A percentile compares a stretch with the other conserved stretches of the same genome.
Conservation (phyloP, 352 stramenopile genomes). For the Pythium chondricola region DNA sequence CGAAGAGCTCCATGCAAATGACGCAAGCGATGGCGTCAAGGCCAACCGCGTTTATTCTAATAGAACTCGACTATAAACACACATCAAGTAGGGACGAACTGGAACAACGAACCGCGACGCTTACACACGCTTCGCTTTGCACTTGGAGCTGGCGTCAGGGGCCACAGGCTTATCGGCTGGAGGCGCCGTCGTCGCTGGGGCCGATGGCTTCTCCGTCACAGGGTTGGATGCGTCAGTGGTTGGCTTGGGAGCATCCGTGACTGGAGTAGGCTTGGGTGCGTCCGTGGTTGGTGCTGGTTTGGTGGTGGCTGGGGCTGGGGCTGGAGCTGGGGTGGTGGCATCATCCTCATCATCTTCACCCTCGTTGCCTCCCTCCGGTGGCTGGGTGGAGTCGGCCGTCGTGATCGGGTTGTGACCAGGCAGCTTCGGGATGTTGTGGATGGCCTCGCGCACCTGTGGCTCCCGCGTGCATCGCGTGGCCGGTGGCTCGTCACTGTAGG, state of each 20-base stretch:
- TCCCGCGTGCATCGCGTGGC: slow-evolving; percentile 28
- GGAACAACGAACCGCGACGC: no score
- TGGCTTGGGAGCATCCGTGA: background rate
- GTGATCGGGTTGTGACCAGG: slow-evolving; percentile 29
- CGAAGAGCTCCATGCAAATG: no score
- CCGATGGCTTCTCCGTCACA: no score
- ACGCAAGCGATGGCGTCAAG: no score
- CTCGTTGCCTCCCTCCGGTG: background rate
- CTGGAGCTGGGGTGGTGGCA: background rate
- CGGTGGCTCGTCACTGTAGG: slow-evolving; percentile 28
- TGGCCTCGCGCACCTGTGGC: slow-evolving; percentile 28
- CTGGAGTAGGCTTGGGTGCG: background rate
- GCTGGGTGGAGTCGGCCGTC: slow-evolving; percentile 1
- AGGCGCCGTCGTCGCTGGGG: no score
- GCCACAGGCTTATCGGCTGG: background rate
- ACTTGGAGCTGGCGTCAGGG: background rate
- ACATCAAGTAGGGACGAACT: no score
- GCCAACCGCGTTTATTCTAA: no score
- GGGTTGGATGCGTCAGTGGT: no score
- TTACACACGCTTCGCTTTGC: background rate
- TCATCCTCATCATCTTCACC: background rate
- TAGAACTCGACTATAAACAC: no score
- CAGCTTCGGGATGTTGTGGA: slow-evolving; percentile 20
- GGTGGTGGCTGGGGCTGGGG: background rate
- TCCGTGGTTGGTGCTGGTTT: background rate